Conservation (phyloP, 345 rosid species). For the Populus simonii region DNA sequence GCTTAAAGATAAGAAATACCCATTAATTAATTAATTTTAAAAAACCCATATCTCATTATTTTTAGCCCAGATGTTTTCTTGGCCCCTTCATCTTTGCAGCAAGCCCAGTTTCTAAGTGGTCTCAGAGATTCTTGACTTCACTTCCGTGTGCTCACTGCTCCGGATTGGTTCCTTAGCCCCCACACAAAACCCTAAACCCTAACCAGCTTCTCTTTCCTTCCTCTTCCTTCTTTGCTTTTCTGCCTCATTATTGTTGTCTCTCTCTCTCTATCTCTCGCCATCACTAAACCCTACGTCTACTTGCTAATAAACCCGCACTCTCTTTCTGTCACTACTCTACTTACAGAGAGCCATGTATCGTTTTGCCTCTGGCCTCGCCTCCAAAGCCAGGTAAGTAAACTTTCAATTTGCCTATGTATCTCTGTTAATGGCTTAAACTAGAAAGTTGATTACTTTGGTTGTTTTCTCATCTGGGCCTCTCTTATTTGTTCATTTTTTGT, state of each 20-base stretch:
- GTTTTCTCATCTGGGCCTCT: not conserved
- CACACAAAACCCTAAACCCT: conserved; percentile 22
- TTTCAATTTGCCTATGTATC: not conserved
- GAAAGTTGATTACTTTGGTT: not conserved
- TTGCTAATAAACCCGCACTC: not conserved
- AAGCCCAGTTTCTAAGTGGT: not conserved
- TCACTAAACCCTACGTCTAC: not conserved
- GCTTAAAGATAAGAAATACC: too few relatives aligned
- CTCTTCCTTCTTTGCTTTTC: not conserved
- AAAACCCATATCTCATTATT: too few relatives aligned
- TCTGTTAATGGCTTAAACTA: not conserved
- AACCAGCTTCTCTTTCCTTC: not conserved
- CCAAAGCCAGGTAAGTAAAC: conserved; percentile 17
- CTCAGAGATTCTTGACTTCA: too few relatives aligned
- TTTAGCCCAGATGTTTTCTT: too few relatives aligned
- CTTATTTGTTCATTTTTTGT: not conserved
- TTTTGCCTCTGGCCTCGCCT: conserved; percentile 17
- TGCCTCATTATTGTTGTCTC: not conserved
- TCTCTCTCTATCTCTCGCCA: too few relatives aligned
- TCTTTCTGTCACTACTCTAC: not conserved
- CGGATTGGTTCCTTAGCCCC: conserved; percentile 10
- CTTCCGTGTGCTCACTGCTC: not conserved
- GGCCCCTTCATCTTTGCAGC: not conserved
- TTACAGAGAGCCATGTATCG: conserved; percentile 17
- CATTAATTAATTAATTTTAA: too few relatives aligned